Base-by-base conservation (phyloP, 305 asterid species). In the Ajuga reptans region DNA sequence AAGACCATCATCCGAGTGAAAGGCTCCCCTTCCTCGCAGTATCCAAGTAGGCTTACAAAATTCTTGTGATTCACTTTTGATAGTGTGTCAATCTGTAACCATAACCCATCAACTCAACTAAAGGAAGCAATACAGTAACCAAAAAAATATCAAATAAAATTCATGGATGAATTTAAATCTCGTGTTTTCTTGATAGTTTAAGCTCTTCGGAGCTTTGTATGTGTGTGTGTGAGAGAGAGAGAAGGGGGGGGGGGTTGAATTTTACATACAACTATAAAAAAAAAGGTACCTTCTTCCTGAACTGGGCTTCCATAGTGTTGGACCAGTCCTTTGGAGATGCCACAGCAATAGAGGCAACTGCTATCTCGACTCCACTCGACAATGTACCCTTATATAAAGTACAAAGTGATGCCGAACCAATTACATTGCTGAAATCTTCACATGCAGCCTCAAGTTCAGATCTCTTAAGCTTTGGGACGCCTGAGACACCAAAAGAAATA, bases 1-100 rank as follows among this genome's bases (percentile, higher is more conserved):
- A 90, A 92, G 69, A 90, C 98, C 94, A 92, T 85, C 90, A 90
- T 90, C 75, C 96, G 85, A 24, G 95, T 88, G 80, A 92, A 92
- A 64, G 95, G 98, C 59, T 81, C 82, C 61, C 84, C 88, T 69
- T 86, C 95, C 72, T 72, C 86, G 65, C 96, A 90, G 71, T 67
- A 92, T 12, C 98, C 98, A 12, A 90, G 81, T 8, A 89, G 87
- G 87, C 85, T 87, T 24, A 86, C 85, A 71, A 90, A 92, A 66
- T 92, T 92, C 79, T 88, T 90, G 97, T 90, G 93, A 77, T 85
- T 90, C 77, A 92, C 86, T 84, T 84, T 88, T 7, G 98, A 80
- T 45, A 84, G 51, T 5, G 86, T 73, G 39, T 75, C 90, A 16
- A 85, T 77, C 90, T 85, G 84, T 65, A 78, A 70, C 46, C 29